phyloP scores from a whole-genome alignment of 306 rosid species.

The Alnus rubra region DNA sequence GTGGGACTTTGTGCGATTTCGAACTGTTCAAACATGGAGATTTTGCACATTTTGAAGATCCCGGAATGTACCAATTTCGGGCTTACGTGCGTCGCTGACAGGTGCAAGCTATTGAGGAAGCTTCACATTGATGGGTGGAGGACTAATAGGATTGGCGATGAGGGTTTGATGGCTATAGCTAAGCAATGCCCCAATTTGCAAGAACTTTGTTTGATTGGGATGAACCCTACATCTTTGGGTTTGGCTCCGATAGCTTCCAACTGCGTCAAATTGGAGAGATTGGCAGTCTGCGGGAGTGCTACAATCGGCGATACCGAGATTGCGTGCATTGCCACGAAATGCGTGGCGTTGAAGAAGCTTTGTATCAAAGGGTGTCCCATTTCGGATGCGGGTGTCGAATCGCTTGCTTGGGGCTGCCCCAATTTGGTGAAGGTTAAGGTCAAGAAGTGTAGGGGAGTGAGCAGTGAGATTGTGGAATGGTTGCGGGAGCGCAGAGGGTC shows the following conservation, averaged over 20 bases:
- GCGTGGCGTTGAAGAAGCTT: constrained; percentile 67
- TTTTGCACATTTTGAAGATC: constrained; percentile 63
- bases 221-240: constrained; percentile 61
- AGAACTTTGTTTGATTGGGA: constrained; percentile 78
- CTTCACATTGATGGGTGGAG: constrained; percentile 90
- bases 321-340: constrained; percentile 69
- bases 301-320: constrained; percentile 75
- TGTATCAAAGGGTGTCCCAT: constrained; percentile 87
- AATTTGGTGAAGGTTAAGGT: constrained; percentile 81
- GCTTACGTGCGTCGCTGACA: constrained; percentile 53
- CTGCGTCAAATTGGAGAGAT: constrained; percentile 64
- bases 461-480: constrained; percentile 60
- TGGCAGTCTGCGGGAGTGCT: constrained; percentile 77
- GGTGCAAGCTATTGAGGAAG: constrained; percentile 68
- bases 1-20: constrained; percentile 66
- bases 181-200: constrained; percentile 58
- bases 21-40: constrained; percentile 53
- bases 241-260: constrained; percentile 58
- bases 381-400: constrained; percentile 63
- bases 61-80: constrained; percentile 72
- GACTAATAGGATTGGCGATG: constrained; percentile 71
- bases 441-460: constrained; percentile 71
- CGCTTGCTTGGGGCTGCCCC: constrained; percentile 76
- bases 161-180: constrained; percentile 64
- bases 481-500: constrained; percentile 60